Conservation (phyloP, 2,329 filamentous ascomycete genomes). For the Sarocladium kiliense region DNA sequence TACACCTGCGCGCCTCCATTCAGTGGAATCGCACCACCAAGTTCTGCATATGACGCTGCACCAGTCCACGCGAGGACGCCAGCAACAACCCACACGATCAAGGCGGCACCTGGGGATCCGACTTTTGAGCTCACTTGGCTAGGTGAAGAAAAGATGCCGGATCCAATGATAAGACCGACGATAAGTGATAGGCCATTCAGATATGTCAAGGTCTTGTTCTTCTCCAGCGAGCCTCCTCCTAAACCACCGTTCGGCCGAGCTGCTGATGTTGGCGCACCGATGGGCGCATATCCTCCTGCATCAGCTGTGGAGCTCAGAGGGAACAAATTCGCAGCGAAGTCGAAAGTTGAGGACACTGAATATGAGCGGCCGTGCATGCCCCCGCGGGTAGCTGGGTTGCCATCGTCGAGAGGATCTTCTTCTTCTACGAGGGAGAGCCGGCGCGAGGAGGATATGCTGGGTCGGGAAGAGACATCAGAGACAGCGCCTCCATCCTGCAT, state of each 20-base stretch:
- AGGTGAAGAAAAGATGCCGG: slow-evolving; percentile 92
- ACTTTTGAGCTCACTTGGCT: slow-evolving; percentile 89
- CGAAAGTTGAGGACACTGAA: slow-evolving; percentile 88
- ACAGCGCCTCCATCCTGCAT: slow-evolving; percentile 36
- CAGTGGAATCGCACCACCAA: slow-evolving; percentile 90
- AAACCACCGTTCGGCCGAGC: slow-evolving; percentile 43
- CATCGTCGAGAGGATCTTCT: slow-evolving; percentile 67
- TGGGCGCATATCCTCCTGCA: slow-evolving; percentile 71
- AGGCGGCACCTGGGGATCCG: slow-evolving; percentile 81
- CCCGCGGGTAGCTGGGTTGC: slow-evolving; percentile 39
- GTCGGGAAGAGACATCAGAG: slow-evolving; percentile 66
- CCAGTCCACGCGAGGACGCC: slow-evolving; percentile 96
- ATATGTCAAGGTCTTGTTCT: slow-evolving; percentile 92
- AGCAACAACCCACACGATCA: slow-evolving; percentile 88
- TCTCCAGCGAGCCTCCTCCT: slow-evolving; percentile 80
- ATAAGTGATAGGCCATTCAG: slow-evolving; percentile 89
- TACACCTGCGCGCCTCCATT: slow-evolving; percentile 95
- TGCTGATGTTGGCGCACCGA: slow-evolving; percentile 67
- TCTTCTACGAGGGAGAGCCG: slow-evolving; percentile 77
- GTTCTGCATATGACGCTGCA: slow-evolving; percentile 88
- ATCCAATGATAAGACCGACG: slow-evolving; percentile 90
- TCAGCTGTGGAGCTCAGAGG: slow-evolving; percentile 78
- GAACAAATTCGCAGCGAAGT: slow-evolving; percentile 90
- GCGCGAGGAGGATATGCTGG: slow-evolving; percentile 89
- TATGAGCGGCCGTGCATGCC: slow-evolving; percentile 60